Conservation (phyloP, 148 eudicot genomes). For the Mesembryanthemum crystallinum region DNA sequence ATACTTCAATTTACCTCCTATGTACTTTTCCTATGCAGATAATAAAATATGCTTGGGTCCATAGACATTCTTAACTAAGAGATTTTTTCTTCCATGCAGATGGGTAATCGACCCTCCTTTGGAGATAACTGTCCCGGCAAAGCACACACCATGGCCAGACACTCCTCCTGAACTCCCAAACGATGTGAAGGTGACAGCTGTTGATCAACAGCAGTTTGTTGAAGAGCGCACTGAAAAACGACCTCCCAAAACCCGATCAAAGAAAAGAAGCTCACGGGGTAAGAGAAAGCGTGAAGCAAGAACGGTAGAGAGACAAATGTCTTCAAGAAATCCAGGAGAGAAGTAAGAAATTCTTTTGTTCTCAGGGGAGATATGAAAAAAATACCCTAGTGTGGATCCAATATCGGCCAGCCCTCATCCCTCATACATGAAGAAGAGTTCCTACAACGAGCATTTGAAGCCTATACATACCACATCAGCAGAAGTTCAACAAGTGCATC, state of each 20-base stretch:
- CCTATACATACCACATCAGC: slow-evolving; percentile 15
- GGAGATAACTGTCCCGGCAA: slow-evolving; percentile 92
- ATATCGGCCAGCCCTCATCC: slow-evolving; percentile 12
- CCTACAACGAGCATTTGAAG: slow-evolving; percentile 5
- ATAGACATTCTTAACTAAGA: neutral
- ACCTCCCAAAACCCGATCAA: slow-evolving; percentile 53
- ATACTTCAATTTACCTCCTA: too few relatives aligned
- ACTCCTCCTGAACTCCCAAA: slow-evolving; percentile 71
- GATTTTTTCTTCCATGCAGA: slow-evolving; percentile 45
- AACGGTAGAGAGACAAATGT: slow-evolving; percentile 43
- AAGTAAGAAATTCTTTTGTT: slow-evolving; percentile 19
- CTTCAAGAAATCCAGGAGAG: slow-evolving; percentile 38
- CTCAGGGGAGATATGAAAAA: neutral
- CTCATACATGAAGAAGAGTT: slow-evolving; percentile 16
- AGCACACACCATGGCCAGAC: slow-evolving; percentile 96
- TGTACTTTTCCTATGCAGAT: neutral
- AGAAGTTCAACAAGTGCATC: slow-evolving; percentile 21
- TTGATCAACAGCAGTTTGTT: slow-evolving; percentile 22
- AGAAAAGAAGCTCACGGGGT: slow-evolving; percentile 56
- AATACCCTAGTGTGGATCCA: slow-evolving; percentile 2
- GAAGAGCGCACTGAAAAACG: slow-evolving; percentile 55
- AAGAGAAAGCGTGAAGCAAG: slow-evolving; percentile 68
- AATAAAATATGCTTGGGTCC: neutral
- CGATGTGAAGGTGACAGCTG: slow-evolving; percentile 32
- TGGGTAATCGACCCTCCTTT: slow-evolving; percentile 88